phyloP scores from a whole-genome alignment of 495 filamentous ascomycete genomes.

The Hypoxylon cercidicola region DNA sequence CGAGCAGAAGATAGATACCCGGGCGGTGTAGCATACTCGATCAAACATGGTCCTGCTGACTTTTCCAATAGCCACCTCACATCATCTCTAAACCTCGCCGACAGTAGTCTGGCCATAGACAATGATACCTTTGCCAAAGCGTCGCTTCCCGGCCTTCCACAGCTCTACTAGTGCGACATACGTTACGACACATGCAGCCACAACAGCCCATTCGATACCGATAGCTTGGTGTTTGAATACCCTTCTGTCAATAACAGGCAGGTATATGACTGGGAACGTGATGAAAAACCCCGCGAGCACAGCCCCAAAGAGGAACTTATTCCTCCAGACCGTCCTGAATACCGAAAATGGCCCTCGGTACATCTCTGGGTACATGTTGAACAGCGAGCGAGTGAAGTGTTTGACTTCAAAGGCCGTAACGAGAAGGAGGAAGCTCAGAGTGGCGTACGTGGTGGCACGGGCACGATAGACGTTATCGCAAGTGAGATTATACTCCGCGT shows the following conservation, averaged over 20 bases:
- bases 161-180: conserved; percentile 62
- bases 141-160: conserved; percentile 64
- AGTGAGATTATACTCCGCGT: conserved; percentile 53
- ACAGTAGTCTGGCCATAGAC: conserved; percentile 1
- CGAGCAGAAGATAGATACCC: not conserved
- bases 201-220: conserved; percentile 69
- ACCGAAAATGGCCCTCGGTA: conserved; percentile 53
- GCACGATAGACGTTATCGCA: conserved; percentile 69
- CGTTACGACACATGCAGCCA: conserved; percentile 55
- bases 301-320: conserved; percentile 67
- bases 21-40: not conserved
- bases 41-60: too few species aligned
- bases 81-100: conserved; percentile 6
- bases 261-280: conserved; percentile 67
- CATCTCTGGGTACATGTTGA: conserved; percentile 61
- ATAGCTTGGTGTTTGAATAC: conserved; percentile 69
- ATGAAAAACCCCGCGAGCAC: conserved; percentile 66
- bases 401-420: conserved; percentile 70
- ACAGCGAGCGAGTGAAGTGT: conserved; percentile 63
- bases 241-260: conserved; percentile 61
- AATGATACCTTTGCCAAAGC: conserved; percentile 19
- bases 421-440: conserved; percentile 66
- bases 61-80: not conserved
- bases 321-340: conserved; percentile 63
- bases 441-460: conserved; percentile 75